phyloP scores from a whole-genome alignment of 495 filamentous ascomycete genomes.

The Podospora australis region DNA sequence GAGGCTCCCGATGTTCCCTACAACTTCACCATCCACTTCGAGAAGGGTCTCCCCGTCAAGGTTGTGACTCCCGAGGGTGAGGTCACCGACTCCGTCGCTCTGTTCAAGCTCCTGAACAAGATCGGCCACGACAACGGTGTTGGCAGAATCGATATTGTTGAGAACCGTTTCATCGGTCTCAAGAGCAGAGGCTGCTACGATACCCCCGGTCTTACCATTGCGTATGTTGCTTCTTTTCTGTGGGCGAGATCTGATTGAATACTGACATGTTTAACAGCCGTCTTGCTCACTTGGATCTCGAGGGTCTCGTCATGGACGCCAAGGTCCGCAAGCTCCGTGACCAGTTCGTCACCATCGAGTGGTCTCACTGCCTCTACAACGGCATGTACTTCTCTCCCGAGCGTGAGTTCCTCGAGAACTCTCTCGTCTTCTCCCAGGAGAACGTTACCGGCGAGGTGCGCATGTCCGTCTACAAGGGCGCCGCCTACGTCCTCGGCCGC shows the following conservation, averaged over 20 bases:
- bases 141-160: conserved; percentile 87
- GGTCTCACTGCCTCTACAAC: conserved; percentile 63
- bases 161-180: conserved; percentile 49
- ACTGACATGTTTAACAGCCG: conserved; percentile 24
- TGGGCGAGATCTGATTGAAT: neutral
- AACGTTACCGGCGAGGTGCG: conserved; percentile 62
- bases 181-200: conserved; percentile 94
- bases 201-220: conserved; percentile 41
- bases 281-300: conserved; percentile 71
- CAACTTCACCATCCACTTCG: conserved; percentile 74
- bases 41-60: conserved; percentile 78
- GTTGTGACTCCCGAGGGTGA: conserved; percentile 49
- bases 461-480: conserved; percentile 71
- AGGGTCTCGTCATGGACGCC: conserved; percentile 79
- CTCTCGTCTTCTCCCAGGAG: conserved; percentile 60
- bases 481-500: conserved; percentile 65
- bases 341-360: conserved; percentile 71
- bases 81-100: conserved; percentile 65
- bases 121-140: conserved; percentile 74
- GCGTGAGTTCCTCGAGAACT: conserved; percentile 60
- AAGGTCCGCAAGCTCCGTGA: conserved; percentile 81
- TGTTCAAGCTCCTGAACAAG: conserved; percentile 74
- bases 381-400: conserved; percentile 80
- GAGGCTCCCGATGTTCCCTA: conserved; percentile 69
- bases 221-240: neutral